A percentile compares a stretch with the other conserved stretches of the same genome.
These are phyloP conservation scores for Podospora appendiculata DNA, from an alignment of 495 filamentous ascomycete genomes.

Conservation along the genomic window DNA sequence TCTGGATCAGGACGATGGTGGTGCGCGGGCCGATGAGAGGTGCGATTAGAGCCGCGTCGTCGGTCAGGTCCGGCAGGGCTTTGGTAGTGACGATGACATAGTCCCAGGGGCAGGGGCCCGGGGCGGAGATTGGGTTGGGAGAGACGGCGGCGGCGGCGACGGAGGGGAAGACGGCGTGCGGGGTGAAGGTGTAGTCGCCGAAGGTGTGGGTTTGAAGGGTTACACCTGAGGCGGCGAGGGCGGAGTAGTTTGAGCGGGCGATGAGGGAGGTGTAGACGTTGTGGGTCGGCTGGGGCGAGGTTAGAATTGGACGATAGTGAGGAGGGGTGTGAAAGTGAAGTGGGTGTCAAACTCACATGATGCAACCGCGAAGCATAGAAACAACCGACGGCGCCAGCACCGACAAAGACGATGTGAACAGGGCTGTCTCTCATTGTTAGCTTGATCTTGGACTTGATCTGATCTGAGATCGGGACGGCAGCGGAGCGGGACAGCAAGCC, in stretches of 20 bases:
- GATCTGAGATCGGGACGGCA: not conserved
- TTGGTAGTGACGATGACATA: slow-evolving; percentile 55
- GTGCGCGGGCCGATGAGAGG: slow-evolving; percentile 40
- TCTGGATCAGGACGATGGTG: slow-evolving; percentile 58
- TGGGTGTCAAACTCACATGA: slow-evolving; percentile 24
- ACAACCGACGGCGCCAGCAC: slow-evolving; percentile 51
- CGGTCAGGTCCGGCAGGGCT: slow-evolving; percentile 44
- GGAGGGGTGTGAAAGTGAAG: not conserved
- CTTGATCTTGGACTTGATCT: not conserved
- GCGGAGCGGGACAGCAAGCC: not conserved
- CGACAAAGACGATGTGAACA: slow-evolving; percentile 47
- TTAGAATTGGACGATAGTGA: too few relatives aligned
- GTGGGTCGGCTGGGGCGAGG: slow-evolving; percentile 22
- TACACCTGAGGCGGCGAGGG: slow-evolving; percentile 38
- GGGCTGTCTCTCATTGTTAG: slow-evolving; percentile 23
- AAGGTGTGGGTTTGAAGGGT: slow-evolving; percentile 43
- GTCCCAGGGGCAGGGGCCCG: slow-evolving; percentile 34
- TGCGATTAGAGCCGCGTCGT: slow-evolving; percentile 40
- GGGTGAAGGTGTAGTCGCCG: slow-evolving; percentile 44
- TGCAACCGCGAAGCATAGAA: slow-evolving; percentile 52
- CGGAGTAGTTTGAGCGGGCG: slow-evolving; percentile 49
- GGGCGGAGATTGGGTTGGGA: too few relatives aligned
- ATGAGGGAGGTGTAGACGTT: slow-evolving; percentile 39
- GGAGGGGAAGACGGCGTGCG: slow-evolving; percentile 39
- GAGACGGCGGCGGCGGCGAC: slow-evolving; percentile 25